These are phyloP conservation scores for Xylaria sp. DNA, from an alignment of 2,329 filamentous ascomycete species.

Conservation along the genomic window DNA sequence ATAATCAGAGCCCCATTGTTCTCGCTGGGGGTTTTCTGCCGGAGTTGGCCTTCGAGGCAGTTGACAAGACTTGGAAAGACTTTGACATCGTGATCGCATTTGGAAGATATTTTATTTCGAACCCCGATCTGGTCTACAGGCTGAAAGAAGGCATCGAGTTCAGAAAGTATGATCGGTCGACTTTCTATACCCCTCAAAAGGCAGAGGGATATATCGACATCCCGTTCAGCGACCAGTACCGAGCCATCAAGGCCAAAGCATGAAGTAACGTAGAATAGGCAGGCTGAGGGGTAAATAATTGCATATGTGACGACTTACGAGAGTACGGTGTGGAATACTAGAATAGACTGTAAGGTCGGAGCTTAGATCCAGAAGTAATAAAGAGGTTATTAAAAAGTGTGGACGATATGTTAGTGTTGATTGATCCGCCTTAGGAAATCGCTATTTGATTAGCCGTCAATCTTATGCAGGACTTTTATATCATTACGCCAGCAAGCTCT, in stretches of 20 bases:
- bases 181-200: slow-evolving; percentile 53
- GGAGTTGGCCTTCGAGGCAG: slow-evolving; percentile 51
- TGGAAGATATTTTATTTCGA: slow-evolving; percentile 60
- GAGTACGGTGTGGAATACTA: too few species aligned
- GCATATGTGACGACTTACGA: neutral
- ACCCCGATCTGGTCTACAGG: slow-evolving; percentile 59
- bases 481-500: neutral
- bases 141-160: slow-evolving; percentile 56
- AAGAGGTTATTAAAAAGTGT: neutral
- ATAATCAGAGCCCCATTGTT: slow-evolving; percentile 56
- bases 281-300: too few species aligned
- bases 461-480: neutral
- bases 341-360: neutral
- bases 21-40: slow-evolving; percentile 57
- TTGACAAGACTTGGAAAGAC: slow-evolving; percentile 54
- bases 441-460: neutral
- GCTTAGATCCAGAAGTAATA: neutral
- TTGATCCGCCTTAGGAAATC: neutral
- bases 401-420: neutral
- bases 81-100: slow-evolving; percentile 59
- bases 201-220: slow-evolving; percentile 42
- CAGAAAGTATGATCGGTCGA: slow-evolving; percentile 56
- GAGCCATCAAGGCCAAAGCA: neutral
- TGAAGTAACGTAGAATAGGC: neutral
- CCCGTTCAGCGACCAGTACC: slow-evolving; percentile 37